A percentile compares a stretch with the other conserved stretches of the same genome.
Evolutionary conservation across 1,284 basidiomycete species (phyloP).

Genomic region (Vanrija sp.): DNA sequence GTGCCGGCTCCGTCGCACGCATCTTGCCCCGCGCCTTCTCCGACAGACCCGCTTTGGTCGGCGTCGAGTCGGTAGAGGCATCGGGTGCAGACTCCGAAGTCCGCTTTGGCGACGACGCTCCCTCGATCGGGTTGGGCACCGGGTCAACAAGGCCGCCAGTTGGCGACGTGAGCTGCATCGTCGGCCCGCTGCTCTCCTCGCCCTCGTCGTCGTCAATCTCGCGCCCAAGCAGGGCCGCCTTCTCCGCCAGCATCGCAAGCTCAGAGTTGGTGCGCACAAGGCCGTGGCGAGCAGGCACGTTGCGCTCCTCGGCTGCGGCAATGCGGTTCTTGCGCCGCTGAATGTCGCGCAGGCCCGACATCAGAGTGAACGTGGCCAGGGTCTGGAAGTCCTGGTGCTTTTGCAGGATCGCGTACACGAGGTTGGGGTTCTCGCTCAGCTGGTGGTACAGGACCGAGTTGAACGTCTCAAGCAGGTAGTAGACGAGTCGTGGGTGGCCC

Average conservation of each 20-base stretch:
- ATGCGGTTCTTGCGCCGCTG: slow-evolving; percentile 57
- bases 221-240: slow-evolving; percentile 39
- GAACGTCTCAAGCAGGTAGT: slow-evolving; percentile 71
- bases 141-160: background rate
- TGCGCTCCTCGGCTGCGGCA: slow-evolving; percentile 26
- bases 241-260: slow-evolving; percentile 43
- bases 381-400: slow-evolving; percentile 78
- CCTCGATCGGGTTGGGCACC: background rate
- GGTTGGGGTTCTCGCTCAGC: slow-evolving; percentile 69
- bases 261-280: slow-evolving; percentile 37
- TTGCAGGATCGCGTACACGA: slow-evolving; percentile 79
- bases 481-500: slow-evolving; percentile 84
- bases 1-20: slow-evolving; percentile 55
- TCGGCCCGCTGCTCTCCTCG: background rate
- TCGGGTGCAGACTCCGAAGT: slow-evolving; percentile 1
- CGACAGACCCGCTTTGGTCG: slow-evolving; percentile 51
- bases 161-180: background rate
- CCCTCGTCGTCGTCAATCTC: slow-evolving; percentile 27
- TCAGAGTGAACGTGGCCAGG: slow-evolving; percentile 80
- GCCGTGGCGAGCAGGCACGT: background rate
- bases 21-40: slow-evolving; percentile 87
- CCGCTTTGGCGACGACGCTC: slow-evolving; percentile 1
- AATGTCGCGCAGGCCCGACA: slow-evolving; percentile 76
- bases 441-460: slow-evolving; percentile 74
- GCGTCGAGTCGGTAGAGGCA: slow-evolving; percentile 16